A percentile compares a stretch with the other conserved stretches of the same genome.
Conservation (phyloP, 2,329 filamentous ascomycete species). For the Penicillium aurantiogriseum region DNA sequence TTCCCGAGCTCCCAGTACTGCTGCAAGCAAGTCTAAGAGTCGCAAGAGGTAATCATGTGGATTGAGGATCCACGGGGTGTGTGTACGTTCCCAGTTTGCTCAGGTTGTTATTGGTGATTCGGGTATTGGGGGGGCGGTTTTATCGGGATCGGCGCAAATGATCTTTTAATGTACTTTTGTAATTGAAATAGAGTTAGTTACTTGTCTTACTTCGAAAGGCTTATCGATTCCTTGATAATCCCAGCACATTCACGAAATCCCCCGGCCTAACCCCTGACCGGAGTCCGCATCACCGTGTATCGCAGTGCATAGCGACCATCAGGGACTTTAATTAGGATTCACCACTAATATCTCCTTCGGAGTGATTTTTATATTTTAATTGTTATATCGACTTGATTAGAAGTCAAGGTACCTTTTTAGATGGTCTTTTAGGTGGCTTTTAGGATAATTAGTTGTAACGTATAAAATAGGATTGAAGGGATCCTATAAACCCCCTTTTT, state of each 20-base stretch:
- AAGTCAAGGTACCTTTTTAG: too few species aligned
- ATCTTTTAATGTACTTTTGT: conserved; percentile 14
- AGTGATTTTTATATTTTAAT: too few species aligned
- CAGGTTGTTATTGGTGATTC: conserved; percentile 2
- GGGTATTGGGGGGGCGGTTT: conserved; percentile 7
- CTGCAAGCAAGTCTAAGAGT: conserved; percentile 51
- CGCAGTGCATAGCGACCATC: too few species aligned
- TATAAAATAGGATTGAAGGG: too few species aligned
- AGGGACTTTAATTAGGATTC: too few species aligned
- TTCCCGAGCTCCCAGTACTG: conserved; percentile 85
- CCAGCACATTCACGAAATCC: background rate
- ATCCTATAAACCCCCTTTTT: too few species aligned
- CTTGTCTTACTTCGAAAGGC: conserved; percentile 7
- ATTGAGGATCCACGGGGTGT: background rate
- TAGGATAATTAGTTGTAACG: too few species aligned
- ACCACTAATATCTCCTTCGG: too few species aligned
- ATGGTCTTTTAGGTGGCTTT: too few species aligned
- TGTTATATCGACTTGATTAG: too few species aligned
- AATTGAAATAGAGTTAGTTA: conserved; percentile 16
- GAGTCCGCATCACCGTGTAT: conserved; percentile 5
- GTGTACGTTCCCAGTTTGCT: conserved; percentile 6
- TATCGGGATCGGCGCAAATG: conserved; percentile 20
- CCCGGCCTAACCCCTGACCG: conserved; percentile 4
- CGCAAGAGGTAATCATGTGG: conserved; percentile 48
- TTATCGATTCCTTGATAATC: conserved; percentile 11